Evolutionary conservation across 2,329 filamentous ascomycete species (phyloP), one percentile per base, ranked within the genome.

Genomic region (Nemania sp.): DNA sequence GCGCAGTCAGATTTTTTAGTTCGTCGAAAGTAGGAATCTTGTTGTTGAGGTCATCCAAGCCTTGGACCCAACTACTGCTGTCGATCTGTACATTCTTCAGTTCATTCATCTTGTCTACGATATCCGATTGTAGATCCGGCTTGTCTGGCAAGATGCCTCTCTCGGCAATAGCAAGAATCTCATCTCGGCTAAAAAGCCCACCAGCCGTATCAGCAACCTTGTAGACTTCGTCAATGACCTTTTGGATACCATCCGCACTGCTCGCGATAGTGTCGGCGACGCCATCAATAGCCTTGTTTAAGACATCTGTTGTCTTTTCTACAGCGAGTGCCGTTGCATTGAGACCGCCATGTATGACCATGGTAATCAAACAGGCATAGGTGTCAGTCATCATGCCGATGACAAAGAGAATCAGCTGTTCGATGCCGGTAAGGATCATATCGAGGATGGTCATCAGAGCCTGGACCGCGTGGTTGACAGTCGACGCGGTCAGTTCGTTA

Each of bases 381-480:
- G 94, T 98, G 58, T 90, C 91, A 52, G 93, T 94, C 81, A 97
- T 87, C 82, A 98, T 91, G 79, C 97, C 93, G 82, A 99, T 94
- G 78, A 94, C 88, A 81, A 98, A 99, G 72, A 98, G 85, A 70
- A 98, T 90, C 62, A 98, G 90, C 77, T 92, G 90, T 81, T 97
- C 91, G 13, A 98, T 90, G 47, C 89, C 94, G 32, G 91, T 94
- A 71, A 98, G 84, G 68, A 91, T 90, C 77, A 98, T 85, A 69
- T 90, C 85, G 58, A 98, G 86, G 81, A 96, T 89, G 49, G 89
- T 85, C 79, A 96, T 92, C 79, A 98, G 87, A 56, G 89, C 95
- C 70, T 89, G 87, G 72, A 98, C 89, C 8, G 93, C 89, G 74
- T 91, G 90, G 73, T 94, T 93, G 73, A 98, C 90, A 64, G 93